phyloP scores from a whole-genome alignment of 208 protist species.

The Acanthamoeba royreba region DNA sequence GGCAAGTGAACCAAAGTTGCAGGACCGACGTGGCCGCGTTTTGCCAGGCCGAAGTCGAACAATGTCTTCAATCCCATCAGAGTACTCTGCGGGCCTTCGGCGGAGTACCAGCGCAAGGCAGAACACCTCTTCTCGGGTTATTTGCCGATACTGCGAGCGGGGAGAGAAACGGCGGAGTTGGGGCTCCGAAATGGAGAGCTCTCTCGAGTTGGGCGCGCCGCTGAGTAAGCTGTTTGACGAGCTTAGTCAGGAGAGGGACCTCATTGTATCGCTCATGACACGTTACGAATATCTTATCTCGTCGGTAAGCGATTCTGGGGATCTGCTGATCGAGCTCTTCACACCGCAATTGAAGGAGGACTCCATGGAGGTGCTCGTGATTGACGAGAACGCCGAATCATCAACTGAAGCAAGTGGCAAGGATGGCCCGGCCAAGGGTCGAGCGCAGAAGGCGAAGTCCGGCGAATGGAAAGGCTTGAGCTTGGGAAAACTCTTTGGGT shows the following conservation, averaged over 20 bases:
- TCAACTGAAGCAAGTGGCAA: neutral
- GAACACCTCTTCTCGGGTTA: neutral
- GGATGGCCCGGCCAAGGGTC: neutral
- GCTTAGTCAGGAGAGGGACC: neutral
- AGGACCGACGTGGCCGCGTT: neutral
- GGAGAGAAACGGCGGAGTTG: neutral
- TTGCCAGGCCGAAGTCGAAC: neutral
- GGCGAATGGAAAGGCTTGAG: too few species aligned
- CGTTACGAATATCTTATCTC: neutral
- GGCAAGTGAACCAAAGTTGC: neutral
- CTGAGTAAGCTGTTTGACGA: neutral
- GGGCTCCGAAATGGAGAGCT: neutral
- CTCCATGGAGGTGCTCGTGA: neutral
- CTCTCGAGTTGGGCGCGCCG: neutral
- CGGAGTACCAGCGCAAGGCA: too few species aligned
- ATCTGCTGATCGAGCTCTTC: conserved; percentile 3
- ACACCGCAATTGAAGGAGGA: neutral
- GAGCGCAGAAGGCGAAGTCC: too few species aligned
- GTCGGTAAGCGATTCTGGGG: neutral
- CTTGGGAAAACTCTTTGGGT: neutral
- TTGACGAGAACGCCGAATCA: too few species aligned
- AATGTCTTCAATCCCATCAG: neutral
- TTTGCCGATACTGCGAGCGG: neutral
- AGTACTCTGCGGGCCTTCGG: too few species aligned
- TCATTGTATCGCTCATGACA: neutral